Base-by-base conservation (phyloP, 2,329 filamentous ascomycete species). In the Didymella sp. region DNA sequence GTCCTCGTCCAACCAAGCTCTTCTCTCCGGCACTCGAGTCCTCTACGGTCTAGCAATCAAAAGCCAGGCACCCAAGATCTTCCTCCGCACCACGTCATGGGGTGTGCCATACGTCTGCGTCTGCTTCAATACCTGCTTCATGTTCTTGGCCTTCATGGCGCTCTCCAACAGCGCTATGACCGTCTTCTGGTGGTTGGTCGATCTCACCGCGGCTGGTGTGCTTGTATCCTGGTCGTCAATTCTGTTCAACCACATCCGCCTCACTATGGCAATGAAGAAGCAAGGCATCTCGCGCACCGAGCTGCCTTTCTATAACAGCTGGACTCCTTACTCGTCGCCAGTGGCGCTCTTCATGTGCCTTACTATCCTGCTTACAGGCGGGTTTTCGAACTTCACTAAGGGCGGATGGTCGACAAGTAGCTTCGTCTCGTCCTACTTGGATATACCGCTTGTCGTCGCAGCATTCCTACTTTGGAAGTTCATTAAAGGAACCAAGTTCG, bases 181-280 rank as follows among this genome's bases (percentile, higher is more conserved):
- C 5, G 72, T 82, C 8, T 91, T 91, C 71, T 80, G 79, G 51
- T 91, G 88, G 85, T 87, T 91, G 67, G 82, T 86, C 62, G 89
- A 89, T 71, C 82, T 91, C 43, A 87, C 85, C 12, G 89, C 80
- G 53, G 78, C 80, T 0, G 80, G 78, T 0, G 81, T 80, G 0
- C 76, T 83, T 58, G 80, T 84, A 25, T 81, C 78, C 24, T 85
- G 82, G 82, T 77, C 80, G 50, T 78, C 76, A 56, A 81, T 81
- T 60, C 79, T 81, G 46, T 77, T 87, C 54, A 80, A 85, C 13
- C 85, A 83, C 69, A 74, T 88, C 31, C 82, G 84, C 2, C 87
- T 88, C 73, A 78, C 79, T 70, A 35, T 50, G 35, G 69, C 67
- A 3, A 62, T 70, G 58, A 63, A 61, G 17, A 78, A 76, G 4